Evolutionary conservation across 2,329 filamentous ascomycete genomes (phyloP).

Genomic region (Shiraia bambusicola): DNA sequence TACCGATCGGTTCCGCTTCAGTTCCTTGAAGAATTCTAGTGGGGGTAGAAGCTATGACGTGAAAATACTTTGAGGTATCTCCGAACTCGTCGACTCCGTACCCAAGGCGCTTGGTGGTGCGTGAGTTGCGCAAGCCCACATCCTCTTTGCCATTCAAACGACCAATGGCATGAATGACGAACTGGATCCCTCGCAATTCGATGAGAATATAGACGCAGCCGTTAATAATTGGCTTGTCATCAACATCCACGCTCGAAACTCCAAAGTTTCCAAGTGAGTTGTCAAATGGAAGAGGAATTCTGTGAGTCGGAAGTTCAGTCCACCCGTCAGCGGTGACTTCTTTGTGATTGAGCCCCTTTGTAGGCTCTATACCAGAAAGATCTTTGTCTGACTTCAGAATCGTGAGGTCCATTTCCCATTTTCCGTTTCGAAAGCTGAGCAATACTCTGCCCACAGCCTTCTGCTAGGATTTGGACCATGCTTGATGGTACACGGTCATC

Average conservation of each 20-base stretch:
- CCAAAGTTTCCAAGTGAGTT: constrained; percentile 11
- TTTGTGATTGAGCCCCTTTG: too few species aligned
- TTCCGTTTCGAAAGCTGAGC: constrained; percentile 16
- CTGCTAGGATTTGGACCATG: constrained; percentile 13
- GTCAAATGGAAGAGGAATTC: constrained; percentile 9
- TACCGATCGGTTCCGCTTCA: constrained; percentile 11
- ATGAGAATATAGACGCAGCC: constrained; percentile 14
- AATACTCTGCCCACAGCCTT: constrained; percentile 17
- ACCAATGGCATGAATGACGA: constrained; percentile 12
- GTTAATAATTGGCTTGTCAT: constrained; percentile 11
- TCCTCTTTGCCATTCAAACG: constrained; percentile 14
- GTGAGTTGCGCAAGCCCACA: constrained; percentile 10
- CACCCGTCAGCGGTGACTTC: constrained; percentile 5
- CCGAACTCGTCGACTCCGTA: constrained; percentile 9
- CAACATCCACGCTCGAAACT: constrained; percentile 8
- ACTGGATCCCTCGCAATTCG: constrained; percentile 11
- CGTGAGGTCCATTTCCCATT: too few species aligned
- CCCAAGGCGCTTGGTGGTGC: constrained; percentile 11
- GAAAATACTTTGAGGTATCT: constrained; percentile 15
- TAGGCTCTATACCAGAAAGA: too few species aligned
- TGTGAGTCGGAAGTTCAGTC: constrained; percentile 7
- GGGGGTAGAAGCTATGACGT: constrained; percentile 14
- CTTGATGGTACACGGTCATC: constrained; percentile 13
- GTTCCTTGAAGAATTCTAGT: constrained; percentile 15
- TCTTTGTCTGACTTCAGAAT: too few species aligned